Percentiles rank a stretch among this genome's conserved stretches.
Conservation (phyloP, 2,329 filamentous ascomycete genomes). For the Aspergillus floridensis region DNA sequence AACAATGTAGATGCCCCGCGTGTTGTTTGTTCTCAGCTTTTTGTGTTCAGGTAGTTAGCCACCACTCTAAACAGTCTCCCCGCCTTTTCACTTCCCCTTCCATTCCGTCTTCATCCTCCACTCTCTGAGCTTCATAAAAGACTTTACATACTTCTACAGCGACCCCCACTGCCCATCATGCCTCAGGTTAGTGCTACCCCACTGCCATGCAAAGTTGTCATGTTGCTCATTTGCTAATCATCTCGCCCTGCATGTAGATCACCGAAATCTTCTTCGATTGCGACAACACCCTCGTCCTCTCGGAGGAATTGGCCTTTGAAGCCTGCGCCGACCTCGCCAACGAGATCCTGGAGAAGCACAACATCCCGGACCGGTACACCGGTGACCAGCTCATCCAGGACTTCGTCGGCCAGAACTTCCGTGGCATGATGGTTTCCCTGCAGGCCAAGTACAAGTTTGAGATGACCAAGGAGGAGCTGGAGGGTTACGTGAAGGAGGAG, state of each 20-base stretch:
- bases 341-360: conserved; percentile 69
- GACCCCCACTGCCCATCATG: conserved; percentile 23
- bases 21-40: not conserved
- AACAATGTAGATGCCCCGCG: not conserved
- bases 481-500: conserved; percentile 71
- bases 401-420: conserved; percentile 93
- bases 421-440: conserved; percentile 79
- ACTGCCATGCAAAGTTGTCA: not conserved
- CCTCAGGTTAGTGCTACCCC: conserved; percentile 31
- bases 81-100: not conserved
- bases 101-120: not conserved
- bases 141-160: not conserved
- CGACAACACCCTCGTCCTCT: conserved; percentile 90
- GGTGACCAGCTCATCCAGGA: conserved; percentile 75
- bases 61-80: not conserved
- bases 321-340: conserved; percentile 88
- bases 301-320: conserved; percentile 86
- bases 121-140: not conserved
- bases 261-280: conserved; percentile 70
- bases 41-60: not conserved
- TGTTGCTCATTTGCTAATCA: conserved; percentile 14
- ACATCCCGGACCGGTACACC: conserved; percentile 68
- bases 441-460: conserved; percentile 73
- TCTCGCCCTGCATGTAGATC: conserved; percentile 48
- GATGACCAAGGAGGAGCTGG: conserved; percentile 65